Percentiles rank a stretch among this genome's conserved stretches.
Conservation (phyloP, 2,329 filamentous ascomycete genomes). For the Penicillium sp. region DNA sequence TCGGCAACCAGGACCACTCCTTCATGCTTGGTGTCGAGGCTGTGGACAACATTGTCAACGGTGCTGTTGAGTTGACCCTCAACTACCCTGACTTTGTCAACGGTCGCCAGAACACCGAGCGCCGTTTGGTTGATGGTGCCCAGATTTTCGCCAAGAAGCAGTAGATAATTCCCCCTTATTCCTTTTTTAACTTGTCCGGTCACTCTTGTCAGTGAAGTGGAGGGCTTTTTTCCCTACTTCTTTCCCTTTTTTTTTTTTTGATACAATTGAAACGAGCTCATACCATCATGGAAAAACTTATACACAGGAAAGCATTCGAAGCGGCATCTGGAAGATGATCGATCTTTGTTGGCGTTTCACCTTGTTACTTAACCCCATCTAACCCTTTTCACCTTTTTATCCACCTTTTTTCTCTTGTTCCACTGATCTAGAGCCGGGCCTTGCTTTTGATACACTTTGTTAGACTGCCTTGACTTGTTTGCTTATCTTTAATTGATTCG, state of each 20-base stretch:
- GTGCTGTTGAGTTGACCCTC: slow-evolving; percentile 84
- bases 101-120: slow-evolving; percentile 61
- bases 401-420: slow-evolving; percentile 5
- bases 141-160: slow-evolving; percentile 55
- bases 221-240: slow-evolving; percentile 1
- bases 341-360: slow-evolving; percentile 34
- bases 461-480: slow-evolving; percentile 23
- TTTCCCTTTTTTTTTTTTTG: slow-evolving; percentile 18
- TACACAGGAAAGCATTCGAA: slow-evolving; percentile 31
- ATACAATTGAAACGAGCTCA: slow-evolving; percentile 26
- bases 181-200: slow-evolving; percentile 5
- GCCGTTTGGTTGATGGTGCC: slow-evolving; percentile 61
- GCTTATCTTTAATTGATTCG: slow-evolving; percentile 12
- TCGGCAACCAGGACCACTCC: slow-evolving; percentile 94
- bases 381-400: slow-evolving; percentile 14
- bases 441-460: slow-evolving; percentile 24
- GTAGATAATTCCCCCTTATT: slow-evolving; percentile 26
- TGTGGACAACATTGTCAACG: slow-evolving; percentile 84
- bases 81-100: slow-evolving; percentile 99
- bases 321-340: slow-evolving; percentile 34
- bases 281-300: slow-evolving; percentile 22
- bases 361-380: slow-evolving; percentile 24
- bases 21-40: slow-evolving; percentile 98
- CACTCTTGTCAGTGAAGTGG: slow-evolving; percentile 4
- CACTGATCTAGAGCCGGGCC: slow-evolving; percentile 15